These are phyloP conservation scores for Neurospora sp. DNA, from an alignment of 2,329 filamentous ascomycete species.

Conservation along the genomic window DNA sequence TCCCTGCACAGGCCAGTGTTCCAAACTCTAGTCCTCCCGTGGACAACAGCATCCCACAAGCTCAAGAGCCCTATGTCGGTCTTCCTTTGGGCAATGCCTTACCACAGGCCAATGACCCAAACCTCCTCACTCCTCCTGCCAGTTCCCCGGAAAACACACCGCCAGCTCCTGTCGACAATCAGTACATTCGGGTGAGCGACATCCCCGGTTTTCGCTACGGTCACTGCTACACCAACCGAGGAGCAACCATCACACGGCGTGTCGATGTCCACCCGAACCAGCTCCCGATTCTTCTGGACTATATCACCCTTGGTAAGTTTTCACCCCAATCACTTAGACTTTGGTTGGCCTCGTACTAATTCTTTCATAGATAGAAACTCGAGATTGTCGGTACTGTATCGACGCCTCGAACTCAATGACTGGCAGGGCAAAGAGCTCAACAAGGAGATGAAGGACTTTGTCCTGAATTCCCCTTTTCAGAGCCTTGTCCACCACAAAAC, in stretches of 20 bases:
- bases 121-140: constrained; percentile 2
- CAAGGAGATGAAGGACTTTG: constrained; percentile 4
- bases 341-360: constrained; percentile 1
- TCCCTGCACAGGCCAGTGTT: not conserved
- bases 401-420: constrained; percentile 7
- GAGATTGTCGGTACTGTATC: constrained; percentile 7
- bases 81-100: not conserved
- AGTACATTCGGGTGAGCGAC: constrained; percentile 1
- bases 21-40: not conserved
- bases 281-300: constrained; percentile 5
- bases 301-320: constrained; percentile 12
- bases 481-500: constrained; percentile 2
- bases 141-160: constrained; percentile 3
- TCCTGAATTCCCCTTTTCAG: constrained; percentile 5
- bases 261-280: constrained; percentile 6
- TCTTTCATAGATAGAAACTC: constrained; percentile 5
- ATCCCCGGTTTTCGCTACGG: constrained; percentile 11
- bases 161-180: not conserved
- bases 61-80: not conserved
- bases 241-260: constrained; percentile 7
- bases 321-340: not conserved
- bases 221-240: constrained; percentile 2
- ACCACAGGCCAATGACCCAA: not conserved
- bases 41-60: not conserved
- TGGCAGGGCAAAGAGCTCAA: constrained; percentile 9